phyloP scores from a whole-genome alignment of 164 flowering plant species.

The Sextonia rubra region DNA sequence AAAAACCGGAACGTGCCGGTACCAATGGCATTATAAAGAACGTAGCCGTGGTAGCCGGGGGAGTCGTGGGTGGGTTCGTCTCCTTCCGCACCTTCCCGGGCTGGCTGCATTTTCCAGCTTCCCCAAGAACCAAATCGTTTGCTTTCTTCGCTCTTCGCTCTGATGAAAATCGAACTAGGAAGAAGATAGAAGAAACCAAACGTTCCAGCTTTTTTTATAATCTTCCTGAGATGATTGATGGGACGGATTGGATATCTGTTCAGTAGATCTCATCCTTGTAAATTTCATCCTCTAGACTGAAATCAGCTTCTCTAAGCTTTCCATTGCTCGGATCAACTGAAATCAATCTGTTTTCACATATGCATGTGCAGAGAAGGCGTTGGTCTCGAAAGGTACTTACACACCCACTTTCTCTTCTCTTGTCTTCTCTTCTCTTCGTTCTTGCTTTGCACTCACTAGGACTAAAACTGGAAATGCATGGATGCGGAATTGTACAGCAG shows the following conservation, averaged over 20 bases:
- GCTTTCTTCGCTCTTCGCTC: too few species aligned
- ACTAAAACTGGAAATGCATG: neutral
- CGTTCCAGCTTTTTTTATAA: too few species aligned
- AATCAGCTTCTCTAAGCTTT: too few species aligned
- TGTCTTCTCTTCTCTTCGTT: too few species aligned
- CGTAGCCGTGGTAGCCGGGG: neutral
- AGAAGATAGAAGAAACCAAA: too few species aligned
- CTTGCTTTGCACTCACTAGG: too few species aligned
- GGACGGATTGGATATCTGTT: neutral
- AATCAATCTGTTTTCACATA: neutral
- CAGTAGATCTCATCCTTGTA: neutral
- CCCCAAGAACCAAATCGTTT: too few species aligned
- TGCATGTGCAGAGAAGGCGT: neutral
- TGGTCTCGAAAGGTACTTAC: neutral
- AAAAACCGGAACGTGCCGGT: too few species aligned
- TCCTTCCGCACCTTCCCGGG: too few species aligned
- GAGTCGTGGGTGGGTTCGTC: too few species aligned
- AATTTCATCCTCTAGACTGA: neutral
- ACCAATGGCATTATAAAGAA: neutral
- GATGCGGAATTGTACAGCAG: constrained; percentile 1
- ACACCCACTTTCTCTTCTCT: neutral
- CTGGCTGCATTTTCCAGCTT: too few species aligned
- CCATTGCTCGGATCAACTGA: neutral
- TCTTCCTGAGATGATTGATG: neutral
- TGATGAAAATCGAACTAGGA: too few species aligned